Conservation (phyloP, 345 rosid species). For the Aethionema arabicum region DNA sequence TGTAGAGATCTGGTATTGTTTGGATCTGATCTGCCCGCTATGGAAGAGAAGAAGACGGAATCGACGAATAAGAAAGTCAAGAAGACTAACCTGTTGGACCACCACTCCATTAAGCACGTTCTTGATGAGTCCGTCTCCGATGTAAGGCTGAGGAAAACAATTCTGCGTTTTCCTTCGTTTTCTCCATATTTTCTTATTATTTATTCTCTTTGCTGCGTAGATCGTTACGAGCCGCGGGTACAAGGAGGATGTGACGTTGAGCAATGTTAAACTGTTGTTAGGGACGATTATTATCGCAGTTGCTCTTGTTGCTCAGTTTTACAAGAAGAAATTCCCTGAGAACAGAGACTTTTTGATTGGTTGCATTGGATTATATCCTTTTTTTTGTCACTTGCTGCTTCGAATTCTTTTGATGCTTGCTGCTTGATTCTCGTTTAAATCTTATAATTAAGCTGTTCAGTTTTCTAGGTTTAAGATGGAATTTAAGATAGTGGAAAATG, state of each 20-base stretch:
- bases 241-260: conserved; percentile 80
- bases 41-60: conserved; percentile 63
- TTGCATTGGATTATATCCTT: conserved; percentile 96
- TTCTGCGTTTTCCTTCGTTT: not conserved
- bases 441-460: not conserved
- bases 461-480: conserved; percentile 1
- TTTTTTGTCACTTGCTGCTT: not conserved
- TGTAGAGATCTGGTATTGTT: conserved; percentile 26
- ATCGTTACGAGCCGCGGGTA: conserved; percentile 81
- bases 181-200: conserved; percentile 25
- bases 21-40: conserved; percentile 27
- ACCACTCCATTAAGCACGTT: conserved; percentile 86
- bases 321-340: conserved; percentile 98
- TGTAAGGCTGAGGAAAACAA: conserved; percentile 38
- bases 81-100: conserved; percentile 92
- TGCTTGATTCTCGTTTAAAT: conserved; percentile 9
- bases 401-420: conserved; percentile 3
- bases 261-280: conserved; percentile 68
- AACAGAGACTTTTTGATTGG: conserved; percentile 76
- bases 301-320: conserved; percentile 94
- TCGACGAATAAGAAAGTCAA: conserved; percentile 56
- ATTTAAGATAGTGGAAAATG: not conserved
- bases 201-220: conserved; percentile 36
- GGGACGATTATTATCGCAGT: conserved; percentile 67
- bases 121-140: conserved; percentile 93